phyloP scores from a whole-genome alignment of 164 flowering plant genomes.

The Dillenia suffruticosa region DNA sequence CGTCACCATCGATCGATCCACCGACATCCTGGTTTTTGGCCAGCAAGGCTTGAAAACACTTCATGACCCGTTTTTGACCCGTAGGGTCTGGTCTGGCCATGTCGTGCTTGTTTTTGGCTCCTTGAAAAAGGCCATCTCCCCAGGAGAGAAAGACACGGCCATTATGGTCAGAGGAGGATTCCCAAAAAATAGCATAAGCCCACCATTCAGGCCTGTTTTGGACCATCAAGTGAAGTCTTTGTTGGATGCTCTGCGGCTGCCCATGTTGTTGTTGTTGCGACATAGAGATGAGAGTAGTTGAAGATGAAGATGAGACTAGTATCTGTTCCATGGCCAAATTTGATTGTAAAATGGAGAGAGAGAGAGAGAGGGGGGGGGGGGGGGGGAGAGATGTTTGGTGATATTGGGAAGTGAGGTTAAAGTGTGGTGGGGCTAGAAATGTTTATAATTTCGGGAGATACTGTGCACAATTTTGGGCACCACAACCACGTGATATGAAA shows the following conservation, averaged over 20 bases:
- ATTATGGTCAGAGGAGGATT: conserved; percentile 23
- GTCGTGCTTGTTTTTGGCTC: conserved; percentile 18
- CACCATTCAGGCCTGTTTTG: conserved; percentile 51
- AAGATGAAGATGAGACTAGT: conserved; percentile 10
- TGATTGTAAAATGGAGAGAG: too few species aligned
- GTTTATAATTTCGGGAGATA: too few species aligned
- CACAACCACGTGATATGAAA: too few species aligned
- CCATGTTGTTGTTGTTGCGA: conserved; percentile 4
- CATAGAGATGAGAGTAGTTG: conserved; percentile 6
- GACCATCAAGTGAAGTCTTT: conserved; percentile 47
- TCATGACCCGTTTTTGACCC: conserved; percentile 23
- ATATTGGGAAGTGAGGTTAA: too few species aligned
- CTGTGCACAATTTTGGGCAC: too few species aligned
- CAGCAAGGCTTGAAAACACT: conserved; percentile 25
- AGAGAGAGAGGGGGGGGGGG: too few species aligned
- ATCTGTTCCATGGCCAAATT: conserved; percentile 15
- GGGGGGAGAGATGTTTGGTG: too few species aligned
- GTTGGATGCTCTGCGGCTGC: conserved; percentile 28
- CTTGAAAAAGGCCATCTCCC: conserved; percentile 74
- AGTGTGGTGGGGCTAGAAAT: too few species aligned
- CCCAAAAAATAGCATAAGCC: conserved; percentile 83
- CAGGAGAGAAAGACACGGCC: conserved; percentile 38
- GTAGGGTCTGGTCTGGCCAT: conserved; percentile 1
- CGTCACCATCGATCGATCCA: conserved; percentile 29
- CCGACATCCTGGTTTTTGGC: conserved; percentile 11